Evolutionary conservation across 768 basidiomycete genomes (phyloP).

Genomic region (Auriscalpium vulgare): DNA sequence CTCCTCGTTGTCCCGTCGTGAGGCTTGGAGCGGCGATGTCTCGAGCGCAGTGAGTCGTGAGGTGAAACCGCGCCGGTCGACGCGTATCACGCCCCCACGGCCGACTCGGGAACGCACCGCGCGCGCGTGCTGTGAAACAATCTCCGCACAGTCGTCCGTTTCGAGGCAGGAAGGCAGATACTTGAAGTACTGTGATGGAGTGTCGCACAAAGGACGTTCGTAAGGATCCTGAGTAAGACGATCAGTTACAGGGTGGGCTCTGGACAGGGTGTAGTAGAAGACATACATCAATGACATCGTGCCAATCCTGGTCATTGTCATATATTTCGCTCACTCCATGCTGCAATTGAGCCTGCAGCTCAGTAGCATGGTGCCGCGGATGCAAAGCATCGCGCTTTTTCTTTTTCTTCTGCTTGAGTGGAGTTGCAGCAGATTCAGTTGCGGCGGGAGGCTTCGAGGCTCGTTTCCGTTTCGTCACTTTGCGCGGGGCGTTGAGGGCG

Average conservation of each 20-base stretch:
- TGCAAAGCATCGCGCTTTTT: slow-evolving; percentile 37
- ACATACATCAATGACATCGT: slow-evolving; percentile 23
- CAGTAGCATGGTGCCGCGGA: slow-evolving; percentile 3
- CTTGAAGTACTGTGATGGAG: slow-evolving; percentile 61
- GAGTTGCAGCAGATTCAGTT: too few relatives aligned
- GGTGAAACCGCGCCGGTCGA: slow-evolving; percentile 55
- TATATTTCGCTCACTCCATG: too few relatives aligned
- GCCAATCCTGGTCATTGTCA: too few relatives aligned
- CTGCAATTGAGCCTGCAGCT: too few relatives aligned
- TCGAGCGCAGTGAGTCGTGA: slow-evolving; percentile 7
- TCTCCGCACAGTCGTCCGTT: slow-evolving; percentile 19
- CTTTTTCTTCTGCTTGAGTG: slow-evolving; percentile 43
- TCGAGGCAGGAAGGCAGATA: slow-evolving; percentile 35
- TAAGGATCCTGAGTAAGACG: slow-evolving; percentile 54
- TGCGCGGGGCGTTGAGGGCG: too few relatives aligned
- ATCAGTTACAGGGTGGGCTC: slow-evolving; percentile 1
- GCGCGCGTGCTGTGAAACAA: slow-evolving; percentile 26
- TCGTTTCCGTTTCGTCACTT: too few relatives aligned
- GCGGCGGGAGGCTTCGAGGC: too few relatives aligned
- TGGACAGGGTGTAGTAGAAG: slow-evolving; percentile 43
- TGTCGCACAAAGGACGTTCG: slow-evolving; percentile 51
- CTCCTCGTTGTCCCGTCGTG: slow-evolving; percentile 30
- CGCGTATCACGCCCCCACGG: slow-evolving; percentile 68
- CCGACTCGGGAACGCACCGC: slow-evolving; percentile 71
- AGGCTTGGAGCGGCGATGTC: neutral